Percentiles rank a stretch among this genome's conserved stretches.
phyloP scores from a whole-genome alignment of 2,329 filamentous ascomycete genomes.

The Aspergillus versicolor region DNA sequence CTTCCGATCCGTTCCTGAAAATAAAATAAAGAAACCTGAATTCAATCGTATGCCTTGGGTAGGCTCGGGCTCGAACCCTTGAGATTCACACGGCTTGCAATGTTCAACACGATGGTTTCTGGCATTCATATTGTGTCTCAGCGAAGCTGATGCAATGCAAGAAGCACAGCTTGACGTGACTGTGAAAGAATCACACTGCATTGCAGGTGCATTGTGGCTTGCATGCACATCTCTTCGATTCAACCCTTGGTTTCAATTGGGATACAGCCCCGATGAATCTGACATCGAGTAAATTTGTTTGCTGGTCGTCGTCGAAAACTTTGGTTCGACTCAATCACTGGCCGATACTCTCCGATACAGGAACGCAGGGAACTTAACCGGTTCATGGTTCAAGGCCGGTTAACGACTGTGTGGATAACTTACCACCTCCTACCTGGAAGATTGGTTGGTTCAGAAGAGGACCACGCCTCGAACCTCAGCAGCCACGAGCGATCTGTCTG shows the following conservation, averaged over 20 bases:
- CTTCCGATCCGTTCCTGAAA: neutral
- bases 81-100: neutral
- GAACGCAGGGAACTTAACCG: neutral
- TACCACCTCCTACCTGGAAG: neutral
- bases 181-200: conserved; percentile 1
- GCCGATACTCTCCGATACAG: neutral
- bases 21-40: neutral
- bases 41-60: neutral
- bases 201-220: conserved; percentile 8
- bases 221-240: neutral
- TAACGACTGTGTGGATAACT: neutral
- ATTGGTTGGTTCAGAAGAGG: neutral
- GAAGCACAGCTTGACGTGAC: neutral
- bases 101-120: neutral
- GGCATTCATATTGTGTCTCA: neutral
- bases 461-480: neutral
- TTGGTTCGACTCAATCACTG: neutral
- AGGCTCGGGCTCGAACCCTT: neutral
- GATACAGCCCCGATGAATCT: neutral
- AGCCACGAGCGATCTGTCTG: neutral
- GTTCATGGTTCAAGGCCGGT: neutral
- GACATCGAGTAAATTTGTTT: neutral
- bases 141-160: neutral
- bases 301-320: neutral
- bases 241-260: neutral